Conservation (phyloP, 1,284 basidiomycete species). For the Heterobasidion annosum region DNA sequence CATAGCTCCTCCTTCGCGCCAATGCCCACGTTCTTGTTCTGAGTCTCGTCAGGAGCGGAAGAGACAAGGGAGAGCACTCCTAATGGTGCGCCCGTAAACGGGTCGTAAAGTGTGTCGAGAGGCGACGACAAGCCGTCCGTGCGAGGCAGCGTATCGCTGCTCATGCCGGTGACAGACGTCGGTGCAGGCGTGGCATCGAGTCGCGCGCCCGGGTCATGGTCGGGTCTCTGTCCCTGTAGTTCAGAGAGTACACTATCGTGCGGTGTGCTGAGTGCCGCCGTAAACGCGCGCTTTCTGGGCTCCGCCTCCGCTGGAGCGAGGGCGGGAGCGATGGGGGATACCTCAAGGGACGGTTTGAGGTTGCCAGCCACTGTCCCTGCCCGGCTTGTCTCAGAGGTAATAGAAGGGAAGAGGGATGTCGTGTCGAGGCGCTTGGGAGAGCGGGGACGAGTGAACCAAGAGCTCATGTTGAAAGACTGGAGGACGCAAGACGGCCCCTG, state of each 20-base stretch:
- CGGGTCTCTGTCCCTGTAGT: constrained; percentile 26
- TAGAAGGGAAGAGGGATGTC: neutral
- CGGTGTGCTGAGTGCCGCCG: constrained; percentile 36
- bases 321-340: neutral
- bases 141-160: constrained; percentile 12
- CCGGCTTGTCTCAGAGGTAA: neutral
- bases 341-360: neutral
- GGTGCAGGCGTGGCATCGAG: constrained; percentile 11
- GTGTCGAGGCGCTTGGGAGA: neutral
- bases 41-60: neutral
- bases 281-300: constrained; percentile 10
- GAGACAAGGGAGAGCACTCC: constrained; percentile 20
- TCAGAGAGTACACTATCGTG: constrained; percentile 53
- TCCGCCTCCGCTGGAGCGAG: neutral
- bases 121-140: constrained; percentile 8
- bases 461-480: no score
- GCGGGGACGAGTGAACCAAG: neutral
- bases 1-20: constrained; percentile 44
- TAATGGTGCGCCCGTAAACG: constrained; percentile 37
- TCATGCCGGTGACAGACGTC: neutral
- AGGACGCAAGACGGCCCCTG: no score
- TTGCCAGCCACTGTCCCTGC: neutral
- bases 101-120: constrained; percentile 34
- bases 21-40: constrained; percentile 6
- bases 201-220: constrained; percentile 6